These are phyloP conservation scores for Lolium rigidum DNA, from an alignment of 176 grass and related monocot species.

Conservation along the genomic window DNA sequence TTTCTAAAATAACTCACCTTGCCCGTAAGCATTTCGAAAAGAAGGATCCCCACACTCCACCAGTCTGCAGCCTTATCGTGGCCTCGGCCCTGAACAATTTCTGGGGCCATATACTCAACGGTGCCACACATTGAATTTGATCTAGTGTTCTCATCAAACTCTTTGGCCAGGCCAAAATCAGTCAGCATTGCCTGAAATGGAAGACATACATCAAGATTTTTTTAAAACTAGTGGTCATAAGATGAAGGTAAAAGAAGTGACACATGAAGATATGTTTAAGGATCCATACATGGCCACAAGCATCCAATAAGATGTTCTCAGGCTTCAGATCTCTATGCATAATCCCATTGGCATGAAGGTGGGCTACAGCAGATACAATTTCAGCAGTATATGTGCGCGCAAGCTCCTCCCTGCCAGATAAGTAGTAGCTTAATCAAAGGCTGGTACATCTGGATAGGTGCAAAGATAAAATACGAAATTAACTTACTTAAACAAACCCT, in stretches of 20 bases:
- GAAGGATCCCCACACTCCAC: constrained; percentile 97
- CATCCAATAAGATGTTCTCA: constrained; percentile 96
- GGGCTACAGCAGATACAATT: constrained; percentile 89
- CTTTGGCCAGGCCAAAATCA: constrained; percentile 94
- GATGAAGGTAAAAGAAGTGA: not conserved
- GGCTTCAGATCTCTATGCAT: constrained; percentile 99
- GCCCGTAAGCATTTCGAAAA: constrained; percentile 99
- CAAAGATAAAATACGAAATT: constrained; percentile 18
- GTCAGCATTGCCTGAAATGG: constrained; percentile 82
- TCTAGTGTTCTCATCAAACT: constrained; percentile 97
- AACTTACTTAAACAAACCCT: constrained; percentile 93
- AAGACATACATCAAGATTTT: not conserved
- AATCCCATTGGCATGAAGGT: constrained; percentile 92
- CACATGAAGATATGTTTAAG: not conserved
- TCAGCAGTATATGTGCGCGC: constrained; percentile 84
- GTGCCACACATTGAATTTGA: constrained; percentile 97
- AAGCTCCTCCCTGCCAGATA: constrained; percentile 83
- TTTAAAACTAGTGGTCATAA: not conserved
- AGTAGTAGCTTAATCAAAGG: constrained; percentile 14
- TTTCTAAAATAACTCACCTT: constrained; percentile 59
- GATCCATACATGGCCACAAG: constrained; percentile 85
- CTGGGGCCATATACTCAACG: constrained; percentile 97
- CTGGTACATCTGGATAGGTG: constrained; percentile 19
- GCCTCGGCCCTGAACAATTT: constrained; percentile 87
- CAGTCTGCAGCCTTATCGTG: constrained; percentile 99